Conservation (phyloP, 441 rosid genomes). For the Brassica balearica region DNA sequence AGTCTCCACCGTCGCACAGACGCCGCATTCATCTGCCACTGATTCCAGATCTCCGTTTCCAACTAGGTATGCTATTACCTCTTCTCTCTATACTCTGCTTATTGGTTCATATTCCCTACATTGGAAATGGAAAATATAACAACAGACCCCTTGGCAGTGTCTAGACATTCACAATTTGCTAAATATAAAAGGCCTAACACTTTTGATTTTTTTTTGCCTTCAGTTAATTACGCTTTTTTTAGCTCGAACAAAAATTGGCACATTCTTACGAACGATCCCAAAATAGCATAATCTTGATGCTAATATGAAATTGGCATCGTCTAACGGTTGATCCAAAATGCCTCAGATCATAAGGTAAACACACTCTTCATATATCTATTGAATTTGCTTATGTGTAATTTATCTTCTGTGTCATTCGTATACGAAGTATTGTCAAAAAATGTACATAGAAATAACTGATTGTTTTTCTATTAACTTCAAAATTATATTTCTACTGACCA, state of each 20-base stretch:
- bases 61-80: conserved; percentile 2
- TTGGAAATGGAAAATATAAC: too few relatives aligned
- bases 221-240: background rate
- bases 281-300: background rate
- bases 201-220: background rate
- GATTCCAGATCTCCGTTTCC: background rate
- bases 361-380: background rate
- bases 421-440: background rate
- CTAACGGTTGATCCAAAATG: background rate
- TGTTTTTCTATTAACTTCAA: background rate
- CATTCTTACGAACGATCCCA: background rate
- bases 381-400: background rate
- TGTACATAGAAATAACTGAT: background rate
- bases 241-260: background rate
- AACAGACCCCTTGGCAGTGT: too few relatives aligned
- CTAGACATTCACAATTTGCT: too few relatives aligned
- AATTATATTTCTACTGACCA: background rate
- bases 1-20: background rate
- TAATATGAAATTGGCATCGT: background rate
- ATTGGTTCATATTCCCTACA: background rate
- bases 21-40: background rate
- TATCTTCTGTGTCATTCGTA: background rate
- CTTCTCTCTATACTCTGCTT: background rate
- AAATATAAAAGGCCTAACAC: too few relatives aligned
- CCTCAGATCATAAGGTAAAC: background rate